phyloP scores from a whole-genome alignment of 306 rosid genomes.

The Coriaria nepalensis region DNA sequence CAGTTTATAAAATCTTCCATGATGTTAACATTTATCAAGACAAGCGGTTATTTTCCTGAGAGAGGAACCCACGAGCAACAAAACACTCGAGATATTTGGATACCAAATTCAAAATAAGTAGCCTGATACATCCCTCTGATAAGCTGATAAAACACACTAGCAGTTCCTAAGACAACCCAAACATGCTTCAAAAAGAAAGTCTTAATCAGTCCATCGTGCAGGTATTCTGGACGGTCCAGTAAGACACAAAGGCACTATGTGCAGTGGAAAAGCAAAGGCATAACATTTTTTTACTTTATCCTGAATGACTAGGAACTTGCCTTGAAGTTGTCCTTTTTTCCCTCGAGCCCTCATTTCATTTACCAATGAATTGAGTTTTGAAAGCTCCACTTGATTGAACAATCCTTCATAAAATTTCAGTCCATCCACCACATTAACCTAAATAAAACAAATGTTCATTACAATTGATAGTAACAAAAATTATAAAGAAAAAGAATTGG shows the following conservation, averaged over 20 bases:
- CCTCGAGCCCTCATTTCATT: conserved; percentile 66
- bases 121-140: too few relatives aligned
- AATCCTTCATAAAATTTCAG: conserved; percentile 58
- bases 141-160: too few relatives aligned
- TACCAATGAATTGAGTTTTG: conserved; percentile 48
- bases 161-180: too few relatives aligned
- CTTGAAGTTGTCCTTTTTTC: conserved; percentile 61
- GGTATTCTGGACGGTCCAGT: too few relatives aligned
- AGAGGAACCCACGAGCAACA: too few relatives aligned
- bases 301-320: conserved; percentile 23
- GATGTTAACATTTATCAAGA: too few relatives aligned
- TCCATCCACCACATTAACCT: conserved; percentile 83
- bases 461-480: neutral
- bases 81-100: too few relatives aligned
- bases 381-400: conserved; percentile 38
- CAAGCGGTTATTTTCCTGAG: too few relatives aligned
- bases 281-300: neutral
- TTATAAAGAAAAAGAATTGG: conserved; percentile 2
- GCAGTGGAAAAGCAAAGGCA: neutral
- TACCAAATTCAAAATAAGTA: too few relatives aligned
- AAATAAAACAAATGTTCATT: conserved; percentile 4
- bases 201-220: too few relatives aligned
- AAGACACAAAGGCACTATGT: neutral
- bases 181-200: too few relatives aligned
- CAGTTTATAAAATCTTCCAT: too few relatives aligned